Evolutionary conservation across 2,329 filamentous ascomycete genomes (phyloP).

Genomic region (Xylaria digitata): DNA sequence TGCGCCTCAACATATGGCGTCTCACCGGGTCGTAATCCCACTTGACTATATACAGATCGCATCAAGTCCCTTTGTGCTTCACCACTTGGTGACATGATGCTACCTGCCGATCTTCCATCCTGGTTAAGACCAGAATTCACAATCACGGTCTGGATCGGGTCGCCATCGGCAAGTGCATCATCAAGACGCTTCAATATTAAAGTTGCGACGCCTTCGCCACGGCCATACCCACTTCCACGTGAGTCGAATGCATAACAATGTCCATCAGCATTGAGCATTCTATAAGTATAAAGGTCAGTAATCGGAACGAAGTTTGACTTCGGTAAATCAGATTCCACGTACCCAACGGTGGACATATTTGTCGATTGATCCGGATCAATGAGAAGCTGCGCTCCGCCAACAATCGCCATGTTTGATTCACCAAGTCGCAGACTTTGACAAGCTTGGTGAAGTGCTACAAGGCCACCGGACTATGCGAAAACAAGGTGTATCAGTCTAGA

Average conservation of each 20-base stretch:
- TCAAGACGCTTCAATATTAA: slow-evolving; percentile 62
- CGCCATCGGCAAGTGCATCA: slow-evolving; percentile 59
- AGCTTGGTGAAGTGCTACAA: slow-evolving; percentile 31
- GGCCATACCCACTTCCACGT: slow-evolving; percentile 62
- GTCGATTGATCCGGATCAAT: slow-evolving; percentile 33
- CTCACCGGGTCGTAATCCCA: slow-evolving; percentile 10
- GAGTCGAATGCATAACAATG: slow-evolving; percentile 53
- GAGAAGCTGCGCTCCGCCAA: slow-evolving; percentile 31
- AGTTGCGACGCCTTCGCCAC: slow-evolving; percentile 60
- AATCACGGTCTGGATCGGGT: slow-evolving; percentile 51
- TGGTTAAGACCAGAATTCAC: slow-evolving; percentile 31
- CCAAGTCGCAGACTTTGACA: slow-evolving; percentile 23
- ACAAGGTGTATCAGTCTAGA: background rate
- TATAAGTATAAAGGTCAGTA: background rate
- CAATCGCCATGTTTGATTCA: slow-evolving; percentile 31
- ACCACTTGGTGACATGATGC: slow-evolving; percentile 55
- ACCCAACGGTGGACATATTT: slow-evolving; percentile 23
- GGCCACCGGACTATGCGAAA: slow-evolving; percentile 11
- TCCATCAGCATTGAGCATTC: slow-evolving; percentile 35
- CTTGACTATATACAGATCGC: slow-evolving; percentile 18
- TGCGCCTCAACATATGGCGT: slow-evolving; percentile 27
- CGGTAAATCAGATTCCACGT: slow-evolving; percentile 45
- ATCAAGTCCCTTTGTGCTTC: slow-evolving; percentile 30
- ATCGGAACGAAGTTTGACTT: slow-evolving; percentile 19
- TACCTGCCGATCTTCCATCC: slow-evolving; percentile 48